Conservation (phyloP, 2,329 filamentous ascomycete species). For the Ceratocystis smalleyi region DNA sequence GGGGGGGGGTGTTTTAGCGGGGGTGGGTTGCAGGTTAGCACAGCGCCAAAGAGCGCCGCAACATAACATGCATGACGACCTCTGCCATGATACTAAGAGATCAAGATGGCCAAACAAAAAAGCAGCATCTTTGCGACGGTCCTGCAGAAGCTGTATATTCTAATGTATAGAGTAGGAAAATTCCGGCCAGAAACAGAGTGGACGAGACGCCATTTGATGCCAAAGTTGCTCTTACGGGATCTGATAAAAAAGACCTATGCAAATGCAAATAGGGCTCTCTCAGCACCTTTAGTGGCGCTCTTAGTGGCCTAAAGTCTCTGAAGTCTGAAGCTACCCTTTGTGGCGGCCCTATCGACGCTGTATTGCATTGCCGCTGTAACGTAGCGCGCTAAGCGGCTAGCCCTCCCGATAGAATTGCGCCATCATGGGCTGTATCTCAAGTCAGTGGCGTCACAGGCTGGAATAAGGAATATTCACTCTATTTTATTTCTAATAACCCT, state of each 20-base stretch:
- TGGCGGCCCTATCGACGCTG: background rate
- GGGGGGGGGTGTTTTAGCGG: background rate
- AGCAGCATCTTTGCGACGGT: too few species aligned
- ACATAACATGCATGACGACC: background rate
- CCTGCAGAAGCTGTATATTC: too few species aligned
- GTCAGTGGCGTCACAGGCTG: conserved; percentile 7
- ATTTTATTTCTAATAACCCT: background rate
- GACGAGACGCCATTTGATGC: too few species aligned
- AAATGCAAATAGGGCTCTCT: background rate
- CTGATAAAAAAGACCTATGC: background rate
- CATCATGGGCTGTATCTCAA: background rate
- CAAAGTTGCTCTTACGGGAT: background rate
- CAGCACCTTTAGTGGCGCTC: background rate
- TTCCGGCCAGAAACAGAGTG: too few species aligned
- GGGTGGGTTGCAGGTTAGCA: background rate
- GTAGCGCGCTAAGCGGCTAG: background rate
- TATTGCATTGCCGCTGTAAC: background rate
- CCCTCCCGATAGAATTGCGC: conserved; percentile 5
- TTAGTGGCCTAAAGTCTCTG: background rate
- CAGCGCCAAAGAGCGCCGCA: background rate
- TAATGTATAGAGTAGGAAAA: too few species aligned
- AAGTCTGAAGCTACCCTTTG: background rate
- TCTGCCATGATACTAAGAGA: too few species aligned
- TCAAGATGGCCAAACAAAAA: too few species aligned
- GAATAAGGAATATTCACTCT: background rate